phyloP scores from a whole-genome alignment of 169 alveolate genomes.

The Babesia caballi region DNA sequence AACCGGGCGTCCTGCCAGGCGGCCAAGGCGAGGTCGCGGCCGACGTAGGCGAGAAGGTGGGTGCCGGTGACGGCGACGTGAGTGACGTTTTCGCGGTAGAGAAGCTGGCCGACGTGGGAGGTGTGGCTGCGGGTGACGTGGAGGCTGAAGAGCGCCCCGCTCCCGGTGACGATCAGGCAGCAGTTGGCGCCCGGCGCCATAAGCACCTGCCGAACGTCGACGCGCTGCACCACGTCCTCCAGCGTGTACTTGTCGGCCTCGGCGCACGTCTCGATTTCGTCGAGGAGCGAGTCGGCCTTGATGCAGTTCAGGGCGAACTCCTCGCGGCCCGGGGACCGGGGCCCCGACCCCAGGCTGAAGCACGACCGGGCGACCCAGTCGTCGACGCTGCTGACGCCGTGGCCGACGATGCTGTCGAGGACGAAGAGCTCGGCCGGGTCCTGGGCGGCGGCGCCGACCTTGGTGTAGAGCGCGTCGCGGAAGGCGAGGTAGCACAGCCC shows the following conservation, averaged over 20 bases:
- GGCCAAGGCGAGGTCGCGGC: background rate
- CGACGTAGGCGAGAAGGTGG: background rate
- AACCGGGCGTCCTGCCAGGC: background rate
- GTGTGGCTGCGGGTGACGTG: background rate
- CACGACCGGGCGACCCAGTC: constrained; percentile 7
- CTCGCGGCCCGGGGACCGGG: background rate
- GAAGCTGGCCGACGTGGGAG: background rate
- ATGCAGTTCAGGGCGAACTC: background rate
- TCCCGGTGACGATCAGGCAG: constrained; percentile 7
- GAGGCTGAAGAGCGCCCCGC: constrained; percentile 6
- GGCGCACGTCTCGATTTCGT: background rate
- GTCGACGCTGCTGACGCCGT: background rate
- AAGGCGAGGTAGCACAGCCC: constrained; percentile 58
- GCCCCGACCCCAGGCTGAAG: background rate
- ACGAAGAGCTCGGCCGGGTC: background rate
- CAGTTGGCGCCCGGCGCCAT: background rate
- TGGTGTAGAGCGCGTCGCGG: constrained; percentile 1
- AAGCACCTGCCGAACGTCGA: background rate
- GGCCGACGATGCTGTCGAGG: background rate
- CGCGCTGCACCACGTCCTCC: background rate
- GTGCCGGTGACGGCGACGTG: background rate
- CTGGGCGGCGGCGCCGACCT: background rate
- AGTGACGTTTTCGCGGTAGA: background rate
- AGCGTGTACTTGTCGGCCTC: background rate
- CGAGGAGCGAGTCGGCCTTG: constrained; percentile 12